Evolutionary conservation across 2,329 filamentous ascomycete genomes (phyloP).

Genomic region (Diaporthe ampelina): DNA sequence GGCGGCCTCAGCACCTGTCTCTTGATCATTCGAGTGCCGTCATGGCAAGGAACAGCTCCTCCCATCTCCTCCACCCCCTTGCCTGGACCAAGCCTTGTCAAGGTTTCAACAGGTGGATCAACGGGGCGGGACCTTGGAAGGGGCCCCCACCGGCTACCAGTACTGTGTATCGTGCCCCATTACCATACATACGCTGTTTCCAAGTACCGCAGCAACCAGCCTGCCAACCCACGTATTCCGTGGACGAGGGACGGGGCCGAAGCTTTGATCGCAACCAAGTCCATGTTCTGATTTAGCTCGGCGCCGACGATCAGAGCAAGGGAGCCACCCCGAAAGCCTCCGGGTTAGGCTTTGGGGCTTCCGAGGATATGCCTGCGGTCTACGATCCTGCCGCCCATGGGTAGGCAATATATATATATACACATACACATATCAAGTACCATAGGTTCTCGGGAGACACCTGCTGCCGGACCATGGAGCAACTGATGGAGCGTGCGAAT

Average conservation of each 20-base stretch:
- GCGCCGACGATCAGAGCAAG: conserved; percentile 26
- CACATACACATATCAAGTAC: not conserved
- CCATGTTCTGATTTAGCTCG: conserved; percentile 21
- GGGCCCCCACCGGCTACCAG: conserved; percentile 1
- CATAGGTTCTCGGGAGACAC: not conserved
- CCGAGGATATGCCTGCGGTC: conserved; percentile 12
- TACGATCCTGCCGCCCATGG: not conserved
- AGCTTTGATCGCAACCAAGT: conserved; percentile 27
- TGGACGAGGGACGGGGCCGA: not conserved
- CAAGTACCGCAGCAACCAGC: conserved; percentile 10
- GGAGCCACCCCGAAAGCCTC: not conserved
- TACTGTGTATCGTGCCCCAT: not conserved
- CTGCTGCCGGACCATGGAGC: conserved; percentile 4
- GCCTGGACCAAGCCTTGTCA: conserved; percentile 33
- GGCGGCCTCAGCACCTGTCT: conserved; percentile 26
- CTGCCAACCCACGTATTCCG: not conserved
- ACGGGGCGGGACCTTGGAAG: conserved; percentile 28
- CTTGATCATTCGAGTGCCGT: conserved; percentile 15
- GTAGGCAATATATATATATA: not conserved
- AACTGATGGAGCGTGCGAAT: conserved; percentile 11
- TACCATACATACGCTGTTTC: not conserved
- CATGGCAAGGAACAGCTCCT: conserved; percentile 23
- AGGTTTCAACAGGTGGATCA: conserved; percentile 32
- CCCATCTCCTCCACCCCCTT: conserved; percentile 18
- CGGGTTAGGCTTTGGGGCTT: not conserved